These are phyloP conservation scores for Dysphania ambrosioides DNA, from an alignment of 148 eudicot species.

Conservation along the genomic window DNA sequence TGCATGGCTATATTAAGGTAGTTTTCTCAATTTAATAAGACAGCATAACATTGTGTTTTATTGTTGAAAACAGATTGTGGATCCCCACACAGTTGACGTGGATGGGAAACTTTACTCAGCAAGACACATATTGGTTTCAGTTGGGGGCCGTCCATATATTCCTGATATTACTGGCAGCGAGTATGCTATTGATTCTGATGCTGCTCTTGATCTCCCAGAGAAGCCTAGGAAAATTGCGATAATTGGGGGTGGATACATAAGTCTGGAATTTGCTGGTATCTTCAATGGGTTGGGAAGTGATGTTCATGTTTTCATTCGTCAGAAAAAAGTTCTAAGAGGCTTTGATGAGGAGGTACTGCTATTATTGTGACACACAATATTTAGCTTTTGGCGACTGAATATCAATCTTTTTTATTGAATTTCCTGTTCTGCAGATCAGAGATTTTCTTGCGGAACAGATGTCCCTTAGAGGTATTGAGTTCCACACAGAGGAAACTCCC, in stretches of 20 bases:
- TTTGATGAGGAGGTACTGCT: conserved; percentile 91
- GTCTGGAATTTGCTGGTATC: conserved; percentile 95
- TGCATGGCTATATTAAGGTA: conserved; percentile 18
- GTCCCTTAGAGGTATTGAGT: conserved; percentile 82
- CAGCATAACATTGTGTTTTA: conserved; percentile 14
- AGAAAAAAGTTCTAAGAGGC: conserved; percentile 83
- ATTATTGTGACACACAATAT: not conserved
- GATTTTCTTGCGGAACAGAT: conserved; percentile 92
- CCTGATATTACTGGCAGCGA: conserved; percentile 94
- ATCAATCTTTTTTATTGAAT: not conserved
- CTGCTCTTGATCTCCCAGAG: conserved; percentile 90
- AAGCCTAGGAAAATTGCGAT: conserved; percentile 88
- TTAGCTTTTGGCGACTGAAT: conserved; percentile 11
- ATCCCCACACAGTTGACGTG: conserved; percentile 92
- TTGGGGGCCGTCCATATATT: conserved; percentile 88
- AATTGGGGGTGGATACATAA: conserved; percentile 98
- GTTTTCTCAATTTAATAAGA: not conserved
- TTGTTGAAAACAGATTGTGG: conserved; percentile 62
- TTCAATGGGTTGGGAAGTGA: conserved; percentile 87
- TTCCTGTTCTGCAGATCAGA: conserved; percentile 52
- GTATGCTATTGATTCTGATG: conserved; percentile 89
- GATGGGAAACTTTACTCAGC: conserved; percentile 87
- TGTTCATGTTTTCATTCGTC: conserved; percentile 91
- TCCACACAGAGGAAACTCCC: conserved; percentile 86
- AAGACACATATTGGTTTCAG: conserved; percentile 77